phyloP scores from a whole-genome alignment of 2,329 filamentous ascomycete genomes.

The Rosellinia necatrix region DNA sequence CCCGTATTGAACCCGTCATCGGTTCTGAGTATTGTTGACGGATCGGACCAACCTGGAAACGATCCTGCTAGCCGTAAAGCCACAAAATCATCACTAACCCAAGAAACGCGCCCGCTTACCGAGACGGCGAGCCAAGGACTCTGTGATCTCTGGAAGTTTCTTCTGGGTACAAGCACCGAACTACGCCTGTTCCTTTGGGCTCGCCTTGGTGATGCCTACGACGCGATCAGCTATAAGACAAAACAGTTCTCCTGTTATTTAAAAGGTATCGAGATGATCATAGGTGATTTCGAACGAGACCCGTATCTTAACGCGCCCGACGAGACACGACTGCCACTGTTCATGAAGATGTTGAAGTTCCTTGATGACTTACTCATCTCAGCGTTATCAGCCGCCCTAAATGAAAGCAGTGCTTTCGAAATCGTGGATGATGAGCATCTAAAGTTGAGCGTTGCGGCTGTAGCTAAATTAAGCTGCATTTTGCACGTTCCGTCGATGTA shows the following conservation, averaged over 20 bases:
- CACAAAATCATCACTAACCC: conserved; percentile 23
- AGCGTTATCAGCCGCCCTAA: conserved; percentile 69
- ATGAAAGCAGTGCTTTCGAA: conserved; percentile 74
- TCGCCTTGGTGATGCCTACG: conserved; percentile 86
- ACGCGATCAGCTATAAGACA: conserved; percentile 79
- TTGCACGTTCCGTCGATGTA: conserved; percentile 80
- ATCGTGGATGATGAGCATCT: conserved; percentile 83
- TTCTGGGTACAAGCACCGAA: conserved; percentile 80
- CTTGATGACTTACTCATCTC: conserved; percentile 77
- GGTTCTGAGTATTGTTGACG: conserved; percentile 47
- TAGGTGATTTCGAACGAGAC: conserved; percentile 65
- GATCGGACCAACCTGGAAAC: conserved; percentile 26
- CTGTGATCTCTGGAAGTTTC: conserved; percentile 82
- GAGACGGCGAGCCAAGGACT: conserved; percentile 62
- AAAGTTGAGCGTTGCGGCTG: conserved; percentile 69
- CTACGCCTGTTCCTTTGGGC: conserved; percentile 88
- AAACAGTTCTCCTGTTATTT: conserved; percentile 89
- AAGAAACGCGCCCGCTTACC: conserved; percentile 48
- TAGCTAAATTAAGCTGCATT: conserved; percentile 73
- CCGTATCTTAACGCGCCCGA: conserved; percentile 63
- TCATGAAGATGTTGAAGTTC: conserved; percentile 78
- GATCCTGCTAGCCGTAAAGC: conserved; percentile 27
- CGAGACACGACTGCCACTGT: conserved; percentile 68
- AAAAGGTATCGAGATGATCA: conserved; percentile 81
- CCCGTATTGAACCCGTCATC: conserved; percentile 81